Conservation (phyloP, 2,329 filamentous ascomycete genomes). For the Gliomastix tumulicola region DNA sequence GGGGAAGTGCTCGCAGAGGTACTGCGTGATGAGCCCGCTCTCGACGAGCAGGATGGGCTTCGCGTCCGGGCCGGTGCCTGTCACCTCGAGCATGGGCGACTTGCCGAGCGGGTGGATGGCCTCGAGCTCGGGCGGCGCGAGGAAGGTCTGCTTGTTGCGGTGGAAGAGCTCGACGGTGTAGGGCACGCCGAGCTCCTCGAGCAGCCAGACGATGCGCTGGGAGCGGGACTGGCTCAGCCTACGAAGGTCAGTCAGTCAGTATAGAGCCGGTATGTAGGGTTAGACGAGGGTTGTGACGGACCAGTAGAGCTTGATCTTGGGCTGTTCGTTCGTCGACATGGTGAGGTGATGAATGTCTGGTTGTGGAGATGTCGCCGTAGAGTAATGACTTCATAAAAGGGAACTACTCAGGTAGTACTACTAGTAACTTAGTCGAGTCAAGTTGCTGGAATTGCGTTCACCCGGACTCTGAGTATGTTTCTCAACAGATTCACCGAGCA, state of each 20-base stretch:
- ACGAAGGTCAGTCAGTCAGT: too few species aligned
- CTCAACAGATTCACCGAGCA: too few species aligned
- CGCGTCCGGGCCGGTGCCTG: slow-evolving; percentile 23
- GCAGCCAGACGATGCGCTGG: slow-evolving; percentile 77
- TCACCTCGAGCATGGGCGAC: slow-evolving; percentile 69
- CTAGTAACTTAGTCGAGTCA: too few species aligned
- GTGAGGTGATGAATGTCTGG: too few species aligned
- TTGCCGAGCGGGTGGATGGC: slow-evolving; percentile 81
- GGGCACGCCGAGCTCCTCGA: slow-evolving; percentile 72
- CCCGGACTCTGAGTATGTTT: too few species aligned
- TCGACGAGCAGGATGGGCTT: slow-evolving; percentile 65
- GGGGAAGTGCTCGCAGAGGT: slow-evolving; percentile 61
- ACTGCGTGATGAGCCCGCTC: slow-evolving; percentile 75
- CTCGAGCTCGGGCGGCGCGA: slow-evolving; percentile 72
- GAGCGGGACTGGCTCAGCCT: slow-evolving; percentile 82
- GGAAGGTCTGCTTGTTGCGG: slow-evolving; percentile 49
- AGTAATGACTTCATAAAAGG: too few species aligned
- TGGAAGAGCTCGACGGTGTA: slow-evolving; percentile 80
- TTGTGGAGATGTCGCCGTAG: too few species aligned
- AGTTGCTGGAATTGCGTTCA: too few species aligned
- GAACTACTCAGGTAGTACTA: too few species aligned
- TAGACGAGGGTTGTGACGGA: too few species aligned
- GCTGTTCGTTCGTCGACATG: slow-evolving; percentile 16
- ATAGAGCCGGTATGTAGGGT: too few species aligned
- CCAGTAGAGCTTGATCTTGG: slow-evolving; percentile 55